A percentile compares a stretch with the other conserved stretches of the same genome.
These are phyloP conservation scores for Huntiella abstrusa DNA, from an alignment of 2,329 filamentous ascomycete species.

Conservation along the genomic window DNA sequence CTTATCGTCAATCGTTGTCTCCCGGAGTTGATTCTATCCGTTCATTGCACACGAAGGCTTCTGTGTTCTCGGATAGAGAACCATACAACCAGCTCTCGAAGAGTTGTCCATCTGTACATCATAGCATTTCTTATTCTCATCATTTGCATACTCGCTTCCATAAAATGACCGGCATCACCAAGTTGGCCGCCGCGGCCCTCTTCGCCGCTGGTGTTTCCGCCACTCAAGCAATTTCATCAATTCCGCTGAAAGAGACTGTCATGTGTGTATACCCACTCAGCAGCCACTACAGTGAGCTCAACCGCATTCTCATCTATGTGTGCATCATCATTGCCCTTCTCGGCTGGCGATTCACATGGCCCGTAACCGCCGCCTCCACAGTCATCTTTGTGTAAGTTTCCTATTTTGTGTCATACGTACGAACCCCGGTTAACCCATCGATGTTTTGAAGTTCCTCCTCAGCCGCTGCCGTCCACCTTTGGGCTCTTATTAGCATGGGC, in stretches of 20 bases:
- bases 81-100: not conserved
- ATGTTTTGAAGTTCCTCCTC: not conserved
- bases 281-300: constrained; percentile 7
- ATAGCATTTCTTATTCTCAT: not conserved
- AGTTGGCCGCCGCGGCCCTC: not conserved
- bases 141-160: not conserved
- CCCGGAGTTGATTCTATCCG: too few species aligned
- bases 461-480: constrained; percentile 9
- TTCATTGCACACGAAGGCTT: too few species aligned
- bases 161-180: not conserved
- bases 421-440: not conserved
- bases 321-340: constrained; percentile 9
- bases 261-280: constrained; percentile 11
- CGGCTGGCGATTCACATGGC: constrained; percentile 9
- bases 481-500: constrained; percentile 8
- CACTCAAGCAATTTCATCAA: constrained; percentile 2
- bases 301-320: constrained; percentile 8
- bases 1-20: too few species aligned
- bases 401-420: not conserved
- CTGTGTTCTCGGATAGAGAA: not conserved
- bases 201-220: constrained; percentile 3
- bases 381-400: constrained; percentile 8
- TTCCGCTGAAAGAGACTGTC: constrained; percentile 8
- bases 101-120: not conserved
- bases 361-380: constrained; percentile 4